Percentiles rank a stretch among this genome's conserved stretches.
These are phyloP conservation scores for Ulmus americana DNA, from an alignment of 331 rosid genomes.

Conservation along the genomic window DNA sequence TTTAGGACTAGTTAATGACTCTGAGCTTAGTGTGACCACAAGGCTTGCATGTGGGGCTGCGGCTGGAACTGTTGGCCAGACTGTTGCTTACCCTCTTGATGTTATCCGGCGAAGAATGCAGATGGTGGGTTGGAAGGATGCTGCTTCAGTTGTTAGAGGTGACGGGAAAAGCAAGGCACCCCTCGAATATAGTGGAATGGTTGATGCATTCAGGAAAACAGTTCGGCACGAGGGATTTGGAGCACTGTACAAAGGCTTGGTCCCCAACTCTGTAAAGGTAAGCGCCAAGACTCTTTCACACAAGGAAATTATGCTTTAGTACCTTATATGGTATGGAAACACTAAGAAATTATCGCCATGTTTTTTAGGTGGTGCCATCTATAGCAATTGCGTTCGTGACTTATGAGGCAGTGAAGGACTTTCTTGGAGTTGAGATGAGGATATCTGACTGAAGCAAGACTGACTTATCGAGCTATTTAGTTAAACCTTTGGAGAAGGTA, in stretches of 20 bases:
- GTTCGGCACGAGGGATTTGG: conserved; percentile 56
- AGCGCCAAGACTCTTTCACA: background rate
- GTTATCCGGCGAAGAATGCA: conserved; percentile 73
- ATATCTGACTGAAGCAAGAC: conserved; percentile 45
- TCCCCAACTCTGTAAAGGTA: conserved; percentile 75
- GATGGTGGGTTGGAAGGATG: conserved; percentile 67
- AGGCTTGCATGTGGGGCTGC: conserved; percentile 71
- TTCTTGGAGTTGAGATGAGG: conserved; percentile 60
- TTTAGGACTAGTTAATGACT: conserved; percentile 41
- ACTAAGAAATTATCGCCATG: conserved; percentile 5
- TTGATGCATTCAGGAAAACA: conserved; percentile 65
- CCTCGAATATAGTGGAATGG: conserved; percentile 52
- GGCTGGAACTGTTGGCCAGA: conserved; percentile 74
- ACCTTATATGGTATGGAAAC: background rate
- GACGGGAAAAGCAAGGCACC: conserved; percentile 41
- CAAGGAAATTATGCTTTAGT: background rate
- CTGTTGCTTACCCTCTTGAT: conserved; percentile 66
- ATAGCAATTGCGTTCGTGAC: conserved; percentile 63
- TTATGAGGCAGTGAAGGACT: conserved; percentile 51
- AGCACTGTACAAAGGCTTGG: conserved; percentile 67
- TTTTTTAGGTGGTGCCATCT: conserved; percentile 61
- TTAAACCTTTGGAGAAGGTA: conserved; percentile 21
- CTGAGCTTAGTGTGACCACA: conserved; percentile 53
- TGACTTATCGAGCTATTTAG: conserved; percentile 13
- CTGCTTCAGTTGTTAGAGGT: conserved; percentile 43